These are phyloP conservation scores for Lentinula aciculospora DNA, from an alignment of 768 basidiomycete species.

Conservation along the genomic window DNA sequence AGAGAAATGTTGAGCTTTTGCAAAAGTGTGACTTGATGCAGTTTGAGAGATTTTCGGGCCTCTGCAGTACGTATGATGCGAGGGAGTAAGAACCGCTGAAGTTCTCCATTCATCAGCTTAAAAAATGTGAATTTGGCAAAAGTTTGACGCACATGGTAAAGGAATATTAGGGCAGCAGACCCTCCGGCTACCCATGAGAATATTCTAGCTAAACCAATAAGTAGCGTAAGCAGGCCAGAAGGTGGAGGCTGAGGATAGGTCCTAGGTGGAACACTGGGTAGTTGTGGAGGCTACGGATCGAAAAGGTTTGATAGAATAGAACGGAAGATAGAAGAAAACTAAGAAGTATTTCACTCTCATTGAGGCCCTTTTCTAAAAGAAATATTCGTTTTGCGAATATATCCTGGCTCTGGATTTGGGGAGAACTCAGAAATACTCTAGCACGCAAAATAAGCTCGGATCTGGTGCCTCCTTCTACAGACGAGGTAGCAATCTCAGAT, in stretches of 20 bases:
- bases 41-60: constrained; percentile 56
- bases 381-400: constrained; percentile 52
- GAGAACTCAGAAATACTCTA: constrained; percentile 59
- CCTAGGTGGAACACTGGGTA: constrained; percentile 40
- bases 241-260: constrained; percentile 47
- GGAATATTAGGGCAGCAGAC: constrained; percentile 48
- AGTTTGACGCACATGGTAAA: constrained; percentile 56
- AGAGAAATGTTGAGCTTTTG: constrained; percentile 50
- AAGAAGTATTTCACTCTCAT: constrained; percentile 56
- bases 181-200: constrained; percentile 62
- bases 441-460: constrained; percentile 48
- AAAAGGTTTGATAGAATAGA: not conserved
- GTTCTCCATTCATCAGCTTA: constrained; percentile 40
- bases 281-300: constrained; percentile 11
- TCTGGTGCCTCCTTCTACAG: constrained; percentile 18
- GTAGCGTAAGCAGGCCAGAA: constrained; percentile 39
- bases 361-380: constrained; percentile 65
- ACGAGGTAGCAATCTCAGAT: not conserved
- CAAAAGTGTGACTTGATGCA: constrained; percentile 56
- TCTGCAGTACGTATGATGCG: constrained; percentile 51
- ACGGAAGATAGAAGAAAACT: constrained; percentile 13
- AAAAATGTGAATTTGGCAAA: not conserved
- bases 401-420: constrained; percentile 59
- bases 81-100: constrained; percentile 66
- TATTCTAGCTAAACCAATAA: constrained; percentile 35